Evolutionary conservation across 192 early-diverging fungal genomes (phyloP), one percentile per base, ranked within the genome.

Genomic region (Rhizophlyctis rosea): DNA sequence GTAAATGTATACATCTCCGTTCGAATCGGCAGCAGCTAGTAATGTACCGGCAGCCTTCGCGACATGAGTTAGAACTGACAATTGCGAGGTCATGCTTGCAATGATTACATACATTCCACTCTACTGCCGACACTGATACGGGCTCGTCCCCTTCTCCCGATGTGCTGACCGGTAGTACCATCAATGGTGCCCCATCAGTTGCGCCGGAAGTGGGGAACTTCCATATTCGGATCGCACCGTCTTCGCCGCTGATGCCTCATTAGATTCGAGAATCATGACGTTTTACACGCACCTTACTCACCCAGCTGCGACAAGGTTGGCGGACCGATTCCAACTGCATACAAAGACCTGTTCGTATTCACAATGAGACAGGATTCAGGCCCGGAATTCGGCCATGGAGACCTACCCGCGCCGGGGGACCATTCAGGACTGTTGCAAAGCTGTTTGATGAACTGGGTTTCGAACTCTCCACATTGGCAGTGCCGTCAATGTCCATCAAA

Each of bases 221-320:
- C 95, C 94, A 98, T 44, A 98, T 77, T 34, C 92, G 78, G 32
- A 89, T 86, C 2, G 87, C 93, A 11, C 89, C 91, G 74, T 98
- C 95, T 21, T 85, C 86, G 27, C 88, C 84, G 0, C 70, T 80
- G 58, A 50, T 32, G n/a, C n/a, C n/a, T n/a, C n/a, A n/a, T n/a
- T n/a, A n/a, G n/a, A n/a, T n/a, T n/a, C n/a, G n/a, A n/a, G 39
- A 47, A 21, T n/a, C 28, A 5, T n/a, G 48, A 29, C 0, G 50
- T 29, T 21, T 7, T n/a, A 28, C 34, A 53, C 3, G 34, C 50
- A 54, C 7, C 7, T 47, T 2, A 69, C 69, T 35, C 78, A 90
- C 86, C 91, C 91, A 47, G 89, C 82, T n/a, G 93, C 94, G 23
- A 97, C 61, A 25, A 91, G 68, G 25, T 52, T 23, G 27, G 86